Percentiles rank a stretch among this genome's conserved stretches.
Evolutionary conservation across 106 monocot species (phyloP).

Genomic region (Dioscorea alata): DNA sequence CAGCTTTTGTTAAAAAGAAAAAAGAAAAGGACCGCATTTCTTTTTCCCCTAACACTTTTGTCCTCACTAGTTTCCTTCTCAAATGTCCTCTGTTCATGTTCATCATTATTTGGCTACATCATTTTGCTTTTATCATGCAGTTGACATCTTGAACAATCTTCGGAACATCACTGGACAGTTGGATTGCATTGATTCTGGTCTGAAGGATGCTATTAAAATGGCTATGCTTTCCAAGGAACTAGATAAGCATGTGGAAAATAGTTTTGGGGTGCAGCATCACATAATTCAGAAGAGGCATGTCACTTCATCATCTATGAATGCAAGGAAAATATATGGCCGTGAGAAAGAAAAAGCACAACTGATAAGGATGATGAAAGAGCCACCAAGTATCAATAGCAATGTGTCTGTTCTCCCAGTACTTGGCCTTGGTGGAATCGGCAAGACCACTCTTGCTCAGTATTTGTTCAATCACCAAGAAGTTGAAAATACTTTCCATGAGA

Average conservation of each 20-base stretch:
- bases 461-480: slow-evolving; percentile 14
- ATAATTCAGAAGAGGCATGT: background rate
- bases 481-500: slow-evolving; percentile 6
- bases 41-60: too few species aligned
- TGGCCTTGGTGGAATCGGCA: slow-evolving; percentile 18
- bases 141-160: background rate
- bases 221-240: too few species aligned
- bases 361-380: background rate
- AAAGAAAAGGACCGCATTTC: too few species aligned
- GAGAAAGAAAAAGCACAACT: background rate
- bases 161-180: background rate
- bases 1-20: too few species aligned
- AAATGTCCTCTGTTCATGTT: too few species aligned
- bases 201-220: background rate
- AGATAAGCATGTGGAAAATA: too few species aligned
- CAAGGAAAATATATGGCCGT: background rate
- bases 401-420: slow-evolving; percentile 7
- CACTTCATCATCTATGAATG: background rate
- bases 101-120: background rate
- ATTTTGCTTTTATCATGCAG: background rate
- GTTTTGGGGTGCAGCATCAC: background rate
- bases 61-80: too few species aligned
- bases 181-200: background rate
- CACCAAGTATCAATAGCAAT: background rate
- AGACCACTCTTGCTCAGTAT: slow-evolving; percentile 20